These are phyloP conservation scores for Neofusicoccum cordaticola DNA, from an alignment of 2,329 filamentous ascomycete genomes.

Conservation along the genomic window DNA sequence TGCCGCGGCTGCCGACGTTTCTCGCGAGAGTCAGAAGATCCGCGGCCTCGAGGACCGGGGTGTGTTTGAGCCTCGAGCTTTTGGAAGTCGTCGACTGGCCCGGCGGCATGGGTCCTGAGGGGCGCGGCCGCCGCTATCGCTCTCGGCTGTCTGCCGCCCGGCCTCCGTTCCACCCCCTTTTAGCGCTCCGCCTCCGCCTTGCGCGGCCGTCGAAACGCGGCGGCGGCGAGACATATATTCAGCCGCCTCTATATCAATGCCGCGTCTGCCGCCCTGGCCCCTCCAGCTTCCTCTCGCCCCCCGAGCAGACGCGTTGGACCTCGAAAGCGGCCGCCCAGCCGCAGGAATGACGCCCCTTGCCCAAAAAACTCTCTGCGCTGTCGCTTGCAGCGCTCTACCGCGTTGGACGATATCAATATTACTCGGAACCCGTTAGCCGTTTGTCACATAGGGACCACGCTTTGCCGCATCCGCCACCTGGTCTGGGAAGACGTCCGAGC, in stretches of 20 bases:
- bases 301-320: neutral
- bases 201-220: neutral
- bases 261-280: neutral
- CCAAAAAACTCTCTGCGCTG: too few species aligned
- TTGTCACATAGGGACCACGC: too few species aligned
- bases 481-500: too few species aligned
- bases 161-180: neutral
- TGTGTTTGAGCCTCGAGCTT: slow-evolving; percentile 8
- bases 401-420: too few species aligned
- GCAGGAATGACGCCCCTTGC: neutral
- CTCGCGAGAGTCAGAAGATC: too few species aligned
- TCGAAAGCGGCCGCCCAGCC: neutral
- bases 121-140: too few species aligned
- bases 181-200: neutral
- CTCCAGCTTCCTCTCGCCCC: neutral
- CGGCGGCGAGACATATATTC: neutral
- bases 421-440: too few species aligned
- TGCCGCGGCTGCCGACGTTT: too few species aligned
- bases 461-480: too few species aligned
- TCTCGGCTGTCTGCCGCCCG: neutral
- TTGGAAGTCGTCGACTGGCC: neutral
- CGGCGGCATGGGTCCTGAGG: neutral
- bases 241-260: neutral
- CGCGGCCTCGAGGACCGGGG: neutral
- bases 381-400: too few species aligned